Evolutionary conservation across 208 protist genomes (phyloP).

Genomic region (Strigomonas culicis): DNA sequence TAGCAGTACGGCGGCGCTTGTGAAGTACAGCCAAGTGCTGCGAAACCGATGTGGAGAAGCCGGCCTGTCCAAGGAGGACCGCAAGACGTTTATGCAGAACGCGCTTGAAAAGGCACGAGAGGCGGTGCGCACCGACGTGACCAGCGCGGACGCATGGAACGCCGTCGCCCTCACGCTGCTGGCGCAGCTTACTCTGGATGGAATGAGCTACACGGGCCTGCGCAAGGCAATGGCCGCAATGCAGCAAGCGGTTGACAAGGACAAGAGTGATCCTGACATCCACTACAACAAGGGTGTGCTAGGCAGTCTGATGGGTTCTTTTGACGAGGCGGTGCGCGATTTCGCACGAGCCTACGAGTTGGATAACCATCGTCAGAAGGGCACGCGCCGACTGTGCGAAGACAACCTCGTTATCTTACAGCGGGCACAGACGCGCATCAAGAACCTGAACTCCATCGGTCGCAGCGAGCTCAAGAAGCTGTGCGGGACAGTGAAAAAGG

Average conservation of each 20-base stretch:
- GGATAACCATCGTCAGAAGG: constrained; percentile 53
- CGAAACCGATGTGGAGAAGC: constrained; percentile 64
- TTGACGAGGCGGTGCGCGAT: constrained; percentile 47
- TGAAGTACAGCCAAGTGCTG: constrained; percentile 78
- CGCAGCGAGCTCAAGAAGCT: constrained; percentile 57
- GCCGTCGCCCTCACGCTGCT: constrained; percentile 66
- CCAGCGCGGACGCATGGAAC: constrained; percentile 65
- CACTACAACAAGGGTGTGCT: constrained; percentile 79
- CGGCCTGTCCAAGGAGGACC: constrained; percentile 39
- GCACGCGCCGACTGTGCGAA: constrained; percentile 37
- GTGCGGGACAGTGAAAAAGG: constrained; percentile 10
- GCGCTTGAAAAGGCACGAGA: constrained; percentile 50
- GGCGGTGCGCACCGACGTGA: constrained; percentile 46
- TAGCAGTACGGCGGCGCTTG: constrained; percentile 49
- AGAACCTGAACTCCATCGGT: constrained; percentile 39
- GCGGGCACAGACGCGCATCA: constrained; percentile 35
- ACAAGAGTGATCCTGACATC: constrained; percentile 60
- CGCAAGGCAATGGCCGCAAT: constrained; percentile 52
- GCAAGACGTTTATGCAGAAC: constrained; percentile 39
- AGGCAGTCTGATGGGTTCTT: constrained; percentile 68
- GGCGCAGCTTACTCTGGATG: constrained; percentile 45
- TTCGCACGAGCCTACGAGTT: constrained; percentile 47
- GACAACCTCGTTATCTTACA: constrained; percentile 44
- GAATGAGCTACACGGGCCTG: constrained; percentile 40
- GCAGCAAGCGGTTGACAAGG: constrained; percentile 42